These are phyloP conservation scores for Coemansia aciculifera DNA, from an alignment of 192 early-diverging fungal species.

Conservation along the genomic window DNA sequence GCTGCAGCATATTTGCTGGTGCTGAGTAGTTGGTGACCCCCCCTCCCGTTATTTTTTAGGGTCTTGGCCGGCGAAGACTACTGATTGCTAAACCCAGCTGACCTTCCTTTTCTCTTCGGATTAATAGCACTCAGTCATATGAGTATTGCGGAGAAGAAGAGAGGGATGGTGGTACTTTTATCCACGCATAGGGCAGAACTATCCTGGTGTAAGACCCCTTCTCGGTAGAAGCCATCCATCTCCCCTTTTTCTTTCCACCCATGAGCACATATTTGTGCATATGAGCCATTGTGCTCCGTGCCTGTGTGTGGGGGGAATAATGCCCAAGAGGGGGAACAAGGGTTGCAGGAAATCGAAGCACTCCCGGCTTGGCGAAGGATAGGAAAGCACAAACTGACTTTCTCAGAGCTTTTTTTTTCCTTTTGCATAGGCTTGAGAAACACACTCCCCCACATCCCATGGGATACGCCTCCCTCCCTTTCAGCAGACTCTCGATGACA, in stretches of 20 bases:
- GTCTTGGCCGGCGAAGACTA: background rate
- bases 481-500: background rate
- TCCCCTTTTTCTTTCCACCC: background rate
- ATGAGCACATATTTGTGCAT: background rate
- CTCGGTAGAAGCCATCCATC: constrained; percentile 5
- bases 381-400: background rate
- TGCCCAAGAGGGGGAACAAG: background rate
- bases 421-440: background rate
- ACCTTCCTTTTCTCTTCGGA: background rate
- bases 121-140: constrained; percentile 1
- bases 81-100: background rate
- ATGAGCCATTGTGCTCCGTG: background rate
- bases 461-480: constrained; percentile 13
- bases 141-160: constrained; percentile 7
- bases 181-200: constrained; percentile 9
- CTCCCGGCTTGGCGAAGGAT: constrained; percentile 1
- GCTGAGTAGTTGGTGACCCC: background rate
- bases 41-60: background rate
- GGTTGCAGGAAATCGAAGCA: constrained; percentile 9
- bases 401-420: background rate
- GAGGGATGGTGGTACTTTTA: background rate
- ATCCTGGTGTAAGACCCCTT: constrained; percentile 1
- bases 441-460: background rate
- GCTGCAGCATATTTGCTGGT: background rate
- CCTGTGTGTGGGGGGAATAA: background rate